Evolutionary conservation across 176 grass and related monocot genomes (phyloP).

Genomic region (Phyllostachys edulis): DNA sequence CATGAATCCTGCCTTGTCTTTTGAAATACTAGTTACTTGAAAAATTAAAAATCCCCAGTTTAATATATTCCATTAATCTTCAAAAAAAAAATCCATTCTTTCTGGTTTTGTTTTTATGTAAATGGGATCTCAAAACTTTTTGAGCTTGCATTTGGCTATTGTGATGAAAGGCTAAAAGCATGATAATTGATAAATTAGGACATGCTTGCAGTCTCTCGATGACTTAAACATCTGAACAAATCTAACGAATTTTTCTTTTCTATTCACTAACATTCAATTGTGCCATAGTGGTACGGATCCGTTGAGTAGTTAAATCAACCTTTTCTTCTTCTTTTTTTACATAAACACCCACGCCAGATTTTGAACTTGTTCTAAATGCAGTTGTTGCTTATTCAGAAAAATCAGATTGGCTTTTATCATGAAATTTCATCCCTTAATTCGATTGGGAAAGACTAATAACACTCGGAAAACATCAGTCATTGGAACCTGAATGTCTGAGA

Average conservation of each 20-base stretch:
- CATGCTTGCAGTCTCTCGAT: background rate
- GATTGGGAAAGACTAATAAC: background rate
- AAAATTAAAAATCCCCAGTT: background rate
- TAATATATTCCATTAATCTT: background rate
- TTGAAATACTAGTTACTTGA: background rate
- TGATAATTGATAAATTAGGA: background rate
- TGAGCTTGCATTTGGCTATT: constrained; percentile 1
- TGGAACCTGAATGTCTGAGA: background rate
- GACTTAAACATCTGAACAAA: background rate
- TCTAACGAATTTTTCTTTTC: background rate
- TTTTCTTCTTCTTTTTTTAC: background rate
- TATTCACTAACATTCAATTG: background rate
- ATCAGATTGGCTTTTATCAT: background rate
- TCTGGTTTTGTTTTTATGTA: background rate
- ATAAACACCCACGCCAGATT: background rate
- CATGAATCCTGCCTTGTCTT: background rate
- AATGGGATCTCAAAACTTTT: background rate
- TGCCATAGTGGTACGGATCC: background rate
- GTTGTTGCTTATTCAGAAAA: background rate
- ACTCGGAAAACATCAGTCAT: background rate
- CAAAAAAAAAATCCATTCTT: background rate
- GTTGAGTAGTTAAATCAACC: background rate
- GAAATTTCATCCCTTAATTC: background rate
- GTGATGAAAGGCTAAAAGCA: background rate
- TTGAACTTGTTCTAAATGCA: background rate